Evolutionary conservation across 257 asterid genomes (phyloP), one percentile per base, ranked within the genome.

Genomic region (Verbascum thapsus): DNA sequence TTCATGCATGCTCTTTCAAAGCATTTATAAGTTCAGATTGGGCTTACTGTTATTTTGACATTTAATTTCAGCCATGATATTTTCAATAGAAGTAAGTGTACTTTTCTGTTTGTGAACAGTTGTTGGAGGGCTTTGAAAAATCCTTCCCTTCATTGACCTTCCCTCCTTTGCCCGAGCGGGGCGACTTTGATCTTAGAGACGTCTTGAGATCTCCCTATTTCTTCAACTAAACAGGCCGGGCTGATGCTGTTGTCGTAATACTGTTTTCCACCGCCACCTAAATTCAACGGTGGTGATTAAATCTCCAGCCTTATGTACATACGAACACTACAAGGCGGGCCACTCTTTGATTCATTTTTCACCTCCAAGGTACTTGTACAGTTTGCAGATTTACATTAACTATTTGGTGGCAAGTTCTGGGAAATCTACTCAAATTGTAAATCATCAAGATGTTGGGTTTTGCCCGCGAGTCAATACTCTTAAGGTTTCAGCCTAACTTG

Each of bases 141-240:
- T 81, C 96, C 60, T 92, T 89, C 75, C 99, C 99, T 41, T 41
- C 86, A 22, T 50, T 89, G 70, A 1, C 80, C 15, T 92, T 92
- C 76, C 99, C 99, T n/a, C 79, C 89, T 13, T 73, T 92, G 83
- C 99, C 99, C 1, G 95, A 83, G 41, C 80, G 94, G 42, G 99
- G 99, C 16, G 91, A 85, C 68, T 85, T 92, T 23, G 88, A 92
- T 68, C 90, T 92, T 59, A 70, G 67, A 71, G 90, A 89, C 17
- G 99, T 92, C 48, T 57, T 92, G 68, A 79, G 70, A 61, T 89
- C 99, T 6, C 87, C 94, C 15, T 92, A 92, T 72, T 92, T 92
- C 86, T 92, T 92, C 80, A 92, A 92, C 84, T 92, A 74, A 88
- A 48, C 17, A 8, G 37, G 38, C 61, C 17, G 10, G 26, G 38